Percentiles rank a stretch among this genome's conserved stretches.
phyloP scores from a whole-genome alignment of 495 filamentous ascomycete genomes.

The Podospora sp. region DNA sequence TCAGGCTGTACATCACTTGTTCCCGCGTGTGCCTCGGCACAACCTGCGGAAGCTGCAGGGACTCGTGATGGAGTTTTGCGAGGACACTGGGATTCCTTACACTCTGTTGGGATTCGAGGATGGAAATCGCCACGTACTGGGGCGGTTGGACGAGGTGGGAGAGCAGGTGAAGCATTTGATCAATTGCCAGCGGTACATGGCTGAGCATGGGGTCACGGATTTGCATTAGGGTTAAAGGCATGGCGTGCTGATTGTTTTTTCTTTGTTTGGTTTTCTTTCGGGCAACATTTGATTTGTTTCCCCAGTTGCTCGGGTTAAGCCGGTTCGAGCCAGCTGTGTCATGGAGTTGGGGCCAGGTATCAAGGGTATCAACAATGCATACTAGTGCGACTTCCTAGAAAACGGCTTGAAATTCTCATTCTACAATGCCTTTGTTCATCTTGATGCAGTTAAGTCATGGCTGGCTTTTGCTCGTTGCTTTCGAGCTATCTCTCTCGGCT shows the following conservation, averaged over 20 bases:
- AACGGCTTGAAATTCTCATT: too few species aligned
- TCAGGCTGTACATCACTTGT: conserved; percentile 53
- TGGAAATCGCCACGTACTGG: conserved; percentile 46
- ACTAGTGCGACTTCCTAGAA: too few species aligned
- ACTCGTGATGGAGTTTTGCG: conserved; percentile 48
- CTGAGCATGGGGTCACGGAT: conserved; percentile 44
- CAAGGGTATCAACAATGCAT: too few species aligned
- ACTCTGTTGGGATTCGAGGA: conserved; percentile 46
- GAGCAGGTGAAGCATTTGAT: conserved; percentile 45
- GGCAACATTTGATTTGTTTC: background rate
- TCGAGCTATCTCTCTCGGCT: too few species aligned
- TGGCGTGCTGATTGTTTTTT: background rate
- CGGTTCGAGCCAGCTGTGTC: too few species aligned
- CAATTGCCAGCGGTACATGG: conserved; percentile 49
- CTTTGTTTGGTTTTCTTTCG: background rate
- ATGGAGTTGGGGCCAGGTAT: too few species aligned
- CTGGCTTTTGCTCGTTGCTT: too few species aligned
- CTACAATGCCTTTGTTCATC: too few species aligned
- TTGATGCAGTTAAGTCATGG: too few species aligned
- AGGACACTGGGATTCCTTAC: conserved; percentile 48
- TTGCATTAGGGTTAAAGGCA: conserved; percentile 27
- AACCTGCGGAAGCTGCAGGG: conserved; percentile 47
- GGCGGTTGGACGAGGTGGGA: conserved; percentile 43
- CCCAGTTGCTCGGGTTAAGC: background rate
- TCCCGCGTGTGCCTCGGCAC: conserved; percentile 50